A percentile compares a stretch with the other conserved stretches of the same genome.
Conservation (phyloP, 2,329 filamentous ascomycete species). For the Apiospora rasikravindrae region DNA sequence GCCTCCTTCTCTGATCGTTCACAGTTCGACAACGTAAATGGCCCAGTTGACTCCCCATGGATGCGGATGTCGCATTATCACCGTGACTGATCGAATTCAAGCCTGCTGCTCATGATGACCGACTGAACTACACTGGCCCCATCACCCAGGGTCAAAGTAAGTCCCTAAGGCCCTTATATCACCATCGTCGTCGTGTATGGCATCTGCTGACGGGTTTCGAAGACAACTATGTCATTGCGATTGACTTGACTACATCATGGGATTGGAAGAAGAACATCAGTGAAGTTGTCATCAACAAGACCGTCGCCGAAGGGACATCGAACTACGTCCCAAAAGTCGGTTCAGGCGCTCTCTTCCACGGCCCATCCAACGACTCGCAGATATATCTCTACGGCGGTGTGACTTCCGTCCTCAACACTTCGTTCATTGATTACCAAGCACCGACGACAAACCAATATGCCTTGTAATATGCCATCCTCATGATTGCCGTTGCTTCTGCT, state of each 20-base stretch:
- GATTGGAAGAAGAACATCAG: slow-evolving; percentile 21
- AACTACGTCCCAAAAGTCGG: slow-evolving; percentile 22
- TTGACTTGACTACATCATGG: slow-evolving; percentile 21
- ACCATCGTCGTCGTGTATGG: not conserved
- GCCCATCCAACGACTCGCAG: slow-evolving; percentile 12
- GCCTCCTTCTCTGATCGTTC: slow-evolving; percentile 17
- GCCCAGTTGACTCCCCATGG: not conserved
- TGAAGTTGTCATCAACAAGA: slow-evolving; percentile 5
- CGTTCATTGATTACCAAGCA: slow-evolving; percentile 19
- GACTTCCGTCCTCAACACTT: slow-evolving; percentile 22
- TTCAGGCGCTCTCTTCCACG: slow-evolving; percentile 22
- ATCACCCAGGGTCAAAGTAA: slow-evolving; percentile 21
- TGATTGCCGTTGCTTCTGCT: too few relatives aligned
- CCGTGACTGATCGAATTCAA: not conserved
- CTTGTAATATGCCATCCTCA: slow-evolving; percentile 4
- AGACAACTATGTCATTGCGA: slow-evolving; percentile 22
- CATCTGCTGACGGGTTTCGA: not conserved
- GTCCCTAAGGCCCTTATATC: not conserved
- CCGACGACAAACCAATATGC: slow-evolving; percentile 21
- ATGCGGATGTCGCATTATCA: too few relatives aligned
- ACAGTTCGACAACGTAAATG: not conserved
- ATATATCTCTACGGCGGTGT: slow-evolving; percentile 23
- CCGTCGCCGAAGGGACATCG: not conserved
- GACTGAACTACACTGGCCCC: slow-evolving; percentile 18
- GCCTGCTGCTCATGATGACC: slow-evolving; percentile 10